Evolutionary conservation across 164 flowering plant genomes (phyloP).

Genomic region (Echeveria elegans): DNA sequence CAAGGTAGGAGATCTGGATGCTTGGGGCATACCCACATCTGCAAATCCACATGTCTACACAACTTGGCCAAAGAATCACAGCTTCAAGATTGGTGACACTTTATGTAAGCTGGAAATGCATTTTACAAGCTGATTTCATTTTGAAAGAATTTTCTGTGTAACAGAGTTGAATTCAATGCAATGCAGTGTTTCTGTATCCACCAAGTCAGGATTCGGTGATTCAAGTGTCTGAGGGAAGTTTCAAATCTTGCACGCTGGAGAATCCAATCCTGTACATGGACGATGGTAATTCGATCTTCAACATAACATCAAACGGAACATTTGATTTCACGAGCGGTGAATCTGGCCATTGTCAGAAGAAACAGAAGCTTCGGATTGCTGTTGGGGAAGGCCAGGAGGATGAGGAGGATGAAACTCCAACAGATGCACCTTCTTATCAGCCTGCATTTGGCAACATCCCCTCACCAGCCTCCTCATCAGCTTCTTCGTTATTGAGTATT

Average conservation of each 20-base stretch:
- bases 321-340: conserved; percentile 83
- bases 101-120: conserved; percentile 52
- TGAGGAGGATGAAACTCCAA: conserved; percentile 24
- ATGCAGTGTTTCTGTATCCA: conserved; percentile 81
- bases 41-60: conserved; percentile 49
- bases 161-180: neutral
- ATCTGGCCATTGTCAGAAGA: conserved; percentile 61
- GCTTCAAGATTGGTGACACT: conserved; percentile 64
- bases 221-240: conserved; percentile 56
- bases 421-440: conserved; percentile 53
- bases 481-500: conserved; percentile 9
- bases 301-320: conserved; percentile 53
- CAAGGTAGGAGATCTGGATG: conserved; percentile 83
- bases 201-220: conserved; percentile 93
- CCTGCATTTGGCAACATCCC: conserved; percentile 74
- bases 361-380: conserved; percentile 63
- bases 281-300: conserved; percentile 80
- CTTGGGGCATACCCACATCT: conserved; percentile 75
- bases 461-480: conserved; percentile 24
- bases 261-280: conserved; percentile 72
- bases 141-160: neutral
- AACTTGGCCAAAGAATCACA: conserved; percentile 57
- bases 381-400: conserved; percentile 41
- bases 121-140: neutral
- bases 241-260: conserved; percentile 53